These are phyloP conservation scores for Dothidotthia symphoricarpi DNA, from an alignment of 2,329 filamentous ascomycete genomes.

Conservation along the genomic window DNA sequence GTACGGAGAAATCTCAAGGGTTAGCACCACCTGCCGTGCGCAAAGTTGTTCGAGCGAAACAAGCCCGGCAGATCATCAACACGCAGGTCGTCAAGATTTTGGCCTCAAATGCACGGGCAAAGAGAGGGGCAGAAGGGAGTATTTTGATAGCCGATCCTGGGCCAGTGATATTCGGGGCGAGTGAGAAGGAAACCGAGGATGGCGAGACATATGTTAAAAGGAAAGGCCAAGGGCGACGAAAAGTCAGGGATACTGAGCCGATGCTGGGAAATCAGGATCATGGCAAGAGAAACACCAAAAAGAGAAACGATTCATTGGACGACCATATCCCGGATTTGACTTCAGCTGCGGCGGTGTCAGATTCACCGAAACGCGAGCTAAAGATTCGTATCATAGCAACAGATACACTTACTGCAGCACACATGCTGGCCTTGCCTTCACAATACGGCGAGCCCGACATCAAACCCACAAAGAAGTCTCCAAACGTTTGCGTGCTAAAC, in stretches of 20 bases:
- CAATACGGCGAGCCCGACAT: constrained; percentile 1
- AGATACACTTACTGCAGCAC: constrained; percentile 57
- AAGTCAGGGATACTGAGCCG: constrained; percentile 17
- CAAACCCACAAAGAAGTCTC: constrained; percentile 17
- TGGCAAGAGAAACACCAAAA: constrained; percentile 11
- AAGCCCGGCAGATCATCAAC: constrained; percentile 58
- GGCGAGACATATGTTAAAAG: constrained; percentile 31
- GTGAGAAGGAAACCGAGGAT: constrained; percentile 4
- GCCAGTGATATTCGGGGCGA: constrained; percentile 3
- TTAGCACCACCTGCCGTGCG: constrained; percentile 40
- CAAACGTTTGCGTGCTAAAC: constrained; percentile 57
- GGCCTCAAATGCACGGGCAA: constrained; percentile 54
- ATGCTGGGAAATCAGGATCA: constrained; percentile 5
- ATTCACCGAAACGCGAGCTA: constrained; percentile 16
- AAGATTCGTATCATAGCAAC: constrained; percentile 49
- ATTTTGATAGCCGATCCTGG: constrained; percentile 50
- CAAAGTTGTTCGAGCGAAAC: constrained; percentile 50
- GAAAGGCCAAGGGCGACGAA: constrained; percentile 36
- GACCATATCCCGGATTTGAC: constrained; percentile 12
- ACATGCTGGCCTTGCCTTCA: constrained; percentile 29
- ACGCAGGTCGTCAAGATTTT: constrained; percentile 59
- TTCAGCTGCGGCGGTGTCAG: not conserved
- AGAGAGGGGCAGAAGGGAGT: constrained; percentile 53
- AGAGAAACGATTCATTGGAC: constrained; percentile 11
- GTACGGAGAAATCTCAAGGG: constrained; percentile 37